Evolutionary conservation across 768 basidiomycete species (phyloP).

Genomic region (Chiua virens): DNA sequence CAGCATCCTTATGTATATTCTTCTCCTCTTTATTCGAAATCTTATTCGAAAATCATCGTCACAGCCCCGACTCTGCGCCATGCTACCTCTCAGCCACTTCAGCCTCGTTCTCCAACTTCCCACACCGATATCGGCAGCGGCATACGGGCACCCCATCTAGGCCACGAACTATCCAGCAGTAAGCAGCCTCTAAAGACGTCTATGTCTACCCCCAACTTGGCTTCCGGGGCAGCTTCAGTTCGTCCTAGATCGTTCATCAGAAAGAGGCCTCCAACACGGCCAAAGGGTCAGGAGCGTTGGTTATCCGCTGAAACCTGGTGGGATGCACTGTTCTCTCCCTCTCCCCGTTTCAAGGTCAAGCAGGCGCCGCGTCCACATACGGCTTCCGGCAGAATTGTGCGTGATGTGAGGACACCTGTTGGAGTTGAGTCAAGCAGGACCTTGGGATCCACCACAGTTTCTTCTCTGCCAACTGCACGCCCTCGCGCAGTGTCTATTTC

Average conservation of each 20-base stretch:
- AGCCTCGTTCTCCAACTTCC: conserved; percentile 12
- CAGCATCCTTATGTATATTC: conserved; percentile 56
- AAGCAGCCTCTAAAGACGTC: conserved; percentile 46
- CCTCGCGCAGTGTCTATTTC: conserved; percentile 23
- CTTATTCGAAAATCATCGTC: neutral
- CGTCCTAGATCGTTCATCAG: conserved; percentile 14
- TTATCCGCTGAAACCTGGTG: conserved; percentile 79
- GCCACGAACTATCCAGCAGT: neutral
- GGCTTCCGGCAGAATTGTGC: conserved; percentile 32
- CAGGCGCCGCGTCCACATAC: conserved; percentile 24
- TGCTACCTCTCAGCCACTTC: conserved; percentile 25
- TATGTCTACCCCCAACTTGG: conserved; percentile 67
- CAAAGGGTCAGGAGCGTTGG: conserved; percentile 61
- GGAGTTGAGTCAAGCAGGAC: conserved; percentile 5
- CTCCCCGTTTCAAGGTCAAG: conserved; percentile 64
- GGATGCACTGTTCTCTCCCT: conserved; percentile 74
- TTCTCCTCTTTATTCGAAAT: conserved; percentile 19
- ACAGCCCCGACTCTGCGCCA: conserved; percentile 15
- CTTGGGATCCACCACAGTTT: conserved; percentile 3
- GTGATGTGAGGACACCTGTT: conserved; percentile 50
- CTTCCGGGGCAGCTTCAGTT: conserved; percentile 16
- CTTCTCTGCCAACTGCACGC: conserved; percentile 12
- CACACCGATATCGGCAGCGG: neutral
- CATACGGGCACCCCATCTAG: conserved; percentile 4
- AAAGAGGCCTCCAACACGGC: conserved; percentile 21